Percentiles rank a stretch among this genome's conserved stretches.
Conservation (phyloP, 2,329 filamentous ascomycete species). For the Scedosporium minutisporum region DNA sequence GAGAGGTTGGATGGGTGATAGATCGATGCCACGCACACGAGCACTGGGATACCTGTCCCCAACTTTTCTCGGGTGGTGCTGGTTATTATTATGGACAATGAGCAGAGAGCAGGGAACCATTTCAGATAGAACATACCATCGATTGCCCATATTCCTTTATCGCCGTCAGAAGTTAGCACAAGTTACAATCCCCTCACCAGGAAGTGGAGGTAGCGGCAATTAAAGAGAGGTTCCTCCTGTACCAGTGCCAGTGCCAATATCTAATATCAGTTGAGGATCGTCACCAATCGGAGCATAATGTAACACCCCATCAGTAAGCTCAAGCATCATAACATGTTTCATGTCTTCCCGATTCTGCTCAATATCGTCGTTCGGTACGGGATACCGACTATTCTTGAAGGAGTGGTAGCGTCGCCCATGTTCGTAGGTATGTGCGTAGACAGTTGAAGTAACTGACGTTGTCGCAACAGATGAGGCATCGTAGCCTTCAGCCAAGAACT, state of each 20-base stretch:
- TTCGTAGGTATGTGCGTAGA: constrained; percentile 9
- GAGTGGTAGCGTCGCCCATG: constrained; percentile 27
- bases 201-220: neutral
- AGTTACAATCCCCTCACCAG: neutral
- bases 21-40: constrained; percentile 29
- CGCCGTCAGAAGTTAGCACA: neutral
- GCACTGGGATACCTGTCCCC: constrained; percentile 31
- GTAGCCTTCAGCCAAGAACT: neutral
- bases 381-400: constrained; percentile 33
- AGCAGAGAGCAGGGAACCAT: neutral
- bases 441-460: constrained; percentile 2
- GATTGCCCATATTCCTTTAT: neutral
- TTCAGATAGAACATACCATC: neutral
- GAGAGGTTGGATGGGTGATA: constrained; percentile 35
- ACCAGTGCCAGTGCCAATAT: constrained; percentile 39
- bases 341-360: constrained; percentile 37
- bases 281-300: constrained; percentile 29
- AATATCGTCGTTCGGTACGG: constrained; percentile 34
- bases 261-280: constrained; percentile 31
- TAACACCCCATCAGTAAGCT: constrained; percentile 30
- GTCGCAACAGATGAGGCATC: neutral
- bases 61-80: constrained; percentile 19
- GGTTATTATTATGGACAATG: neutral
- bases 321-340: constrained; percentile 34
- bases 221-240: neutral